phyloP scores from a whole-genome alignment of 371 early-diverging fungal species.

The Lichtheimia hyalospora region DNA sequence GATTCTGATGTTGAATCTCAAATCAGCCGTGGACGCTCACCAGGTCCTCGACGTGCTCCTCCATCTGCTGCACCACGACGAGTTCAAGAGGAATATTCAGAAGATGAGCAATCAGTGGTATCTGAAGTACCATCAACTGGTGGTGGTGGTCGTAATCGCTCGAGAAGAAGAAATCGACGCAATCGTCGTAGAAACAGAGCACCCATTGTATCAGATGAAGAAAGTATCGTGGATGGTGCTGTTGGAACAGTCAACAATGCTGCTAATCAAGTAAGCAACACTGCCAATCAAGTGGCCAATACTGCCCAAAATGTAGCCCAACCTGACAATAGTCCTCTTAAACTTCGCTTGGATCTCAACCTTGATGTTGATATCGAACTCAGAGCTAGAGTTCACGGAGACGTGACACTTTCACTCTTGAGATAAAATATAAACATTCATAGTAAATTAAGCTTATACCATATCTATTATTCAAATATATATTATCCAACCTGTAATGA shows the following conservation, averaged over 20 bases:
- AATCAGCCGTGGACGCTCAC: too few relatives aligned
- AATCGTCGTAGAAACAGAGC: background rate
- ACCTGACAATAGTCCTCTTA: constrained; percentile 19
- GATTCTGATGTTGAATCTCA: too few relatives aligned
- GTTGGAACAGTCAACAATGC: background rate
- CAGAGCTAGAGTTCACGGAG: constrained; percentile 33
- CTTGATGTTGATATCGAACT: constrained; percentile 35
- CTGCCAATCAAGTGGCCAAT: constrained; percentile 2
- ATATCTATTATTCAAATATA: too few relatives aligned
- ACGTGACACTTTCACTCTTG: constrained; percentile 33
- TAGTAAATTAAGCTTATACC: too few relatives aligned
- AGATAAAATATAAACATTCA: constrained; percentile 7
- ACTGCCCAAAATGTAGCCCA: background rate
- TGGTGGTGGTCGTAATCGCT: background rate
- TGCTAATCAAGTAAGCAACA: background rate
- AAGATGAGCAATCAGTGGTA: background rate
- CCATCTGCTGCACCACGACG: too few relatives aligned
- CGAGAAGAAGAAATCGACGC: background rate
- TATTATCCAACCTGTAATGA: too few relatives aligned
- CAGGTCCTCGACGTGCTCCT: too few relatives aligned
- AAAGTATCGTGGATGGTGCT: background rate
- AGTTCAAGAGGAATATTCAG: too few relatives aligned
- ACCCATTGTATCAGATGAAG: background rate
- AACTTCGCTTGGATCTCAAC: constrained; percentile 35
- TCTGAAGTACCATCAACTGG: background rate